Base-by-base conservation (phyloP, 805 yeast genomes). In the Priceomyces carsonii region DNA sequence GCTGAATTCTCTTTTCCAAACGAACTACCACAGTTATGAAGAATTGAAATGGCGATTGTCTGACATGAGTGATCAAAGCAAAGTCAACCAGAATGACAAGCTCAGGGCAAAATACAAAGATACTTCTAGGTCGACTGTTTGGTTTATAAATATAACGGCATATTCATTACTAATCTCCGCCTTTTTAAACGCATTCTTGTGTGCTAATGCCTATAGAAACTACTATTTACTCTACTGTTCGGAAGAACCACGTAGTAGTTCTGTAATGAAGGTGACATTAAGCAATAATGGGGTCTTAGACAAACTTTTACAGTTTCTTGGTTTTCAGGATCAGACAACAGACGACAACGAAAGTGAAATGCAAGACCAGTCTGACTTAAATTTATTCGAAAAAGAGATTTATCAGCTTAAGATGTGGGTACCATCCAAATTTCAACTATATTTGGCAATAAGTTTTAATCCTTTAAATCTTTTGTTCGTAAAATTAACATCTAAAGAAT, bases 321-420 rank as follows among this genome's bases (percentile, higher is more conserved):
- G 47, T 22, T 48, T 46, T 18, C 50, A 55, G 12, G 53, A 46
- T 10, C 55, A 57, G 18, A 50, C 50, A 15, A 43, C 51, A 14
- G 44, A 42, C 32, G 57, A 55, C 5, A 43, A 45, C 5, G 43
- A 35, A n/a, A 32, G 37, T 12, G 28, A 26, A 13, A 26, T 33
- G 7, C 15, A 29, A n/a, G 25, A 29, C 21, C 25, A 18, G 24
- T 19, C 22, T 9, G 50, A 50, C 22, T 37, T 44, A 16, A 47
- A 44, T 27, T 44, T 48, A 13, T 32, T 45, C 15, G 44, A 63
- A 19, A 61, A 63, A 18, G 61, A 61, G 14, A 69, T 71, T 21
- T 82, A 83, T 77, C 73, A 76, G 38, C 53, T 85, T 26, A 61
- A 59, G 13, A 73, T 82, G 32, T 85, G 95, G 95, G 65, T 68